These are phyloP conservation scores for Clarireedia homoeocarpa DNA, from an alignment of 2,329 filamentous ascomycete genomes.

Conservation along the genomic window DNA sequence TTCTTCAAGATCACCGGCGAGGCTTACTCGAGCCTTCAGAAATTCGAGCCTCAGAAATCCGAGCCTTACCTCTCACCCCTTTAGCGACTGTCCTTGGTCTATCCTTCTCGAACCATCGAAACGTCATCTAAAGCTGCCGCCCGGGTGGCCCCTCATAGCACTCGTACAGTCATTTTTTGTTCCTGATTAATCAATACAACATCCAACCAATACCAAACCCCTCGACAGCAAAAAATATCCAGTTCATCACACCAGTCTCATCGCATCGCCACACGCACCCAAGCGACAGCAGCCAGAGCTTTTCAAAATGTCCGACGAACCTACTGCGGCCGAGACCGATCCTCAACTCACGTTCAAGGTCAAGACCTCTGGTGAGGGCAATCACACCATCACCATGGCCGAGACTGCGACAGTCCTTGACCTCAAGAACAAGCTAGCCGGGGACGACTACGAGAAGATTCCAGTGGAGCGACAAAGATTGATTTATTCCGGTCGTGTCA, in stretches of 20 bases:
- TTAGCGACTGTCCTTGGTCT: background rate
- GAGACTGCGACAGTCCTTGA: slow-evolving; percentile 71
- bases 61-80: too few relatives aligned
- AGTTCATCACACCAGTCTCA: background rate
- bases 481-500: slow-evolving; percentile 93
- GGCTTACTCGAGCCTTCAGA: too few relatives aligned
- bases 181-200: background rate
- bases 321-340: slow-evolving; percentile 47
- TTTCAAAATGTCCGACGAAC: slow-evolving; percentile 47
- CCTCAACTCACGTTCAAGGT: slow-evolving; percentile 89
- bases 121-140: slow-evolving; percentile 2
- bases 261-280: background rate
- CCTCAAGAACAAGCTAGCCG: slow-evolving; percentile 81
- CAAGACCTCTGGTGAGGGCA: slow-evolving; percentile 89
- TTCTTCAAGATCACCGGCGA: too few relatives aligned
- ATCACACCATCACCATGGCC: slow-evolving; percentile 74
- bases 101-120: background rate
- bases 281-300: background rate
- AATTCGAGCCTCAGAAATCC: too few relatives aligned
- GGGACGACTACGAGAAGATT: slow-evolving; percentile 75
- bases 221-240: too few relatives aligned
- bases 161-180: background rate
- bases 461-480: slow-evolving; percentile 83
- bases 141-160: too few relatives aligned
- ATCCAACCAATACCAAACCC: background rate